phyloP scores from a whole-genome alignment of 352 stramenopile genomes.

The Pythium sp. region DNA sequence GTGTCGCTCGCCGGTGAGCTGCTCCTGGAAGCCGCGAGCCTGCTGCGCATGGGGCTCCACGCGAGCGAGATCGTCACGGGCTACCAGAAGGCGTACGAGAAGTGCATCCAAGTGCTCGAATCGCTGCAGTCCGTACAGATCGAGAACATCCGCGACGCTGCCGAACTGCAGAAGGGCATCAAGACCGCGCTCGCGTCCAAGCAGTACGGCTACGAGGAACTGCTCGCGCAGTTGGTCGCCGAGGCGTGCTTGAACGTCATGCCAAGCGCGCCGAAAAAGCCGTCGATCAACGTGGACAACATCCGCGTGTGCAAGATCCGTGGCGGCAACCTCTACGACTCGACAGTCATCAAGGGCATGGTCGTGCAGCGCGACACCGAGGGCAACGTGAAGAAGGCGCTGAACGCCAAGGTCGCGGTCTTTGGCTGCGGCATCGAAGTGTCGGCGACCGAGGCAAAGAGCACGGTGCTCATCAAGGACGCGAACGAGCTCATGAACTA shows the following conservation, averaged over 20 bases:
- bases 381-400: conserved; percentile 89
- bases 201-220: conserved; percentile 96
- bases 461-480: conserved; percentile 99
- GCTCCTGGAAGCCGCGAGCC: conserved; percentile 93
- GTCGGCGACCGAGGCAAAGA: conserved; percentile 97
- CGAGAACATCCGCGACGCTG: conserved; percentile 77
- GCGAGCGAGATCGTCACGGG: conserved; percentile 97
- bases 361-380: conserved; percentile 94
- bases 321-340: conserved; percentile 94
- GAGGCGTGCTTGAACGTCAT: conserved; percentile 95
- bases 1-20: conserved; percentile 97
- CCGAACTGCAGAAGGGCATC: conserved; percentile 89
- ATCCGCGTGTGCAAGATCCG: conserved; percentile 98
- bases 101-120: conserved; percentile 92
- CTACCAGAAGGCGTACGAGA: conserved; percentile 95
- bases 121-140: conserved; percentile 79
- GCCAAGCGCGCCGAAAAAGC: conserved; percentile 76
- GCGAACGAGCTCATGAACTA: conserved; percentile 99
- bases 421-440: conserved; percentile 98
- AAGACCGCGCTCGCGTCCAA: conserved; percentile 96
- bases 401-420: conserved; percentile 95
- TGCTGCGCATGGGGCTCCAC: conserved; percentile 98
- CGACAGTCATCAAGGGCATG: conserved; percentile 97
- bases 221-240: conserved; percentile 93
- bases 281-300: conserved; percentile 96